A percentile compares a stretch with the other conserved stretches of the same genome.
Conservation (phyloP, 176 grass and related monocot species). For the Leersia perrieri region DNA sequence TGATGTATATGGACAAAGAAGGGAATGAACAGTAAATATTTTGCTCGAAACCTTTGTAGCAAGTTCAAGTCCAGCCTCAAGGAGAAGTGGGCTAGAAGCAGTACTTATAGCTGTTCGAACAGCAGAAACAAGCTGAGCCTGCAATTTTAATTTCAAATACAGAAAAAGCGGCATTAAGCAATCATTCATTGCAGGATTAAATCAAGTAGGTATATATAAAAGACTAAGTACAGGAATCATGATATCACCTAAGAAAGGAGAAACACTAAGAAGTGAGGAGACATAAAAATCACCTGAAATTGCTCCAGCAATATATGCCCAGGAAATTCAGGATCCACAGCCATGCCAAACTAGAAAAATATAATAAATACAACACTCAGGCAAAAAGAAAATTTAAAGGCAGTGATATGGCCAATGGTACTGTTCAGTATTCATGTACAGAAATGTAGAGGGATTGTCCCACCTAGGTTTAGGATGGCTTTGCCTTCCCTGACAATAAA, state of each 20-base stretch:
- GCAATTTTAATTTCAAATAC: slow-evolving; percentile 40
- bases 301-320: slow-evolving; percentile 97
- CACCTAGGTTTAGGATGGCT: neutral
- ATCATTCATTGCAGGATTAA: neutral
- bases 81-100: slow-evolving; percentile 77
- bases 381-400: neutral
- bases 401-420: neutral
- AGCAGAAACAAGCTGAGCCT: slow-evolving; percentile 98
- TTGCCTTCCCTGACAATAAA: neutral
- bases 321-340: slow-evolving; percentile 89
- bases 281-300: slow-evolving; percentile 71
- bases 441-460: neutral
- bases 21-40: neutral
- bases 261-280: neutral
- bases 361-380: slow-evolving; percentile 29
- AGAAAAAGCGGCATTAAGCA: slow-evolving; percentile 15
- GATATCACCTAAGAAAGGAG: neutral
- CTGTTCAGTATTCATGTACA: neutral
- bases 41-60: slow-evolving; percentile 62
- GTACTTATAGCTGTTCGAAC: slow-evolving; percentile 85
- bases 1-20: neutral
- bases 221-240: slow-evolving; percentile 2
- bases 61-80: slow-evolving; percentile 91
- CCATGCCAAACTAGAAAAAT: slow-evolving; percentile 71
- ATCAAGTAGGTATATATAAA: neutral